phyloP scores from a whole-genome alignment of 345 rosid genomes.

The Stellera chamaejasme region DNA sequence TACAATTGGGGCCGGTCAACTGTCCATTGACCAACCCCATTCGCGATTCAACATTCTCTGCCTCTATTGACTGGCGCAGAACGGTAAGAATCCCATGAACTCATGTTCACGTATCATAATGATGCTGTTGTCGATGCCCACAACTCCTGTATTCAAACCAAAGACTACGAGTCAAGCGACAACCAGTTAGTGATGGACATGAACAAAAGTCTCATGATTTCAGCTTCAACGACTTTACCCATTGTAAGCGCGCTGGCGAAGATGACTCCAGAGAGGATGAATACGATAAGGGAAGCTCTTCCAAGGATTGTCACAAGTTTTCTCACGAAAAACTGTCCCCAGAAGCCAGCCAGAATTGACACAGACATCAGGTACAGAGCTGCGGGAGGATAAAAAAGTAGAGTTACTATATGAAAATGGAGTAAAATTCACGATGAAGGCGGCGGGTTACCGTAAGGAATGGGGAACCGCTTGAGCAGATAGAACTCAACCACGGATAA shows the following conservation, averaged over 20 bases:
- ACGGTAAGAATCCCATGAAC: slow-evolving; percentile 79
- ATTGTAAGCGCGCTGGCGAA: slow-evolving; percentile 78
- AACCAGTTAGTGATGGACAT: neutral
- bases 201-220: neutral
- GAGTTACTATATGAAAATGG: neutral
- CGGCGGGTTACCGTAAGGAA: slow-evolving; percentile 58
- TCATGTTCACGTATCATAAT: slow-evolving; percentile 63
- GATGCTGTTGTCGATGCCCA: slow-evolving; percentile 54
- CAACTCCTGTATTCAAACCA: slow-evolving; percentile 39
- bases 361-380: slow-evolving; percentile 61
- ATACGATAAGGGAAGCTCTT: slow-evolving; percentile 67
- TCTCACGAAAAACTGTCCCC: slow-evolving; percentile 82
- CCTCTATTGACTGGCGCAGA: slow-evolving; percentile 47
- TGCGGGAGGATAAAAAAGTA: slow-evolving; percentile 18
- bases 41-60: neutral
- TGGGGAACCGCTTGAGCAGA: slow-evolving; percentile 86
- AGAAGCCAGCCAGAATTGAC: slow-evolving; percentile 72
- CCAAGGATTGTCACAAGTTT: slow-evolving; percentile 37
- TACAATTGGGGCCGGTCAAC: slow-evolving; percentile 38
- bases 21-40: slow-evolving; percentile 35
- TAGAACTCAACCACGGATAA: slow-evolving; percentile 94
- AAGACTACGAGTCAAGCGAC: neutral
- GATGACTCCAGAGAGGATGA: slow-evolving; percentile 75
- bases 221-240: slow-evolving; percentile 37
- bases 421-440: neutral